Conservation (phyloP, 371 early-diverging fungal species). For the Circinella minor region DNA sequence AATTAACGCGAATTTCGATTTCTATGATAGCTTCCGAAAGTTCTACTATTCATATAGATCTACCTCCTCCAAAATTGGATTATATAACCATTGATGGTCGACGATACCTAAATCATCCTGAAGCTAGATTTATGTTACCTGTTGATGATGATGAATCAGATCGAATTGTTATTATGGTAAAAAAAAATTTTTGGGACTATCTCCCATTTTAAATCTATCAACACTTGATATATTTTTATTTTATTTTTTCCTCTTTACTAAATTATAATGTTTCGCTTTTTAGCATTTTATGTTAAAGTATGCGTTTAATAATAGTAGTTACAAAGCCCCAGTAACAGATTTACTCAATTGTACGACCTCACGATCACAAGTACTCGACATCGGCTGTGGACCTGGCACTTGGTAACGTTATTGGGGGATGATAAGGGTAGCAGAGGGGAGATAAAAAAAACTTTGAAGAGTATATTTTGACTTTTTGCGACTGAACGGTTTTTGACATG, state of each 20-base stretch:
- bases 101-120: conserved; percentile 17
- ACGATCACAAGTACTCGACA: conserved; percentile 36
- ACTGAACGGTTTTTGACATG: neutral
- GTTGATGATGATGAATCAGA: conserved; percentile 50
- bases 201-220: too few species aligned
- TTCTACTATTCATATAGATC: neutral
- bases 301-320: conserved; percentile 38
- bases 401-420: conserved; percentile 27
- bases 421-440: neutral
- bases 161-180: conserved; percentile 45
- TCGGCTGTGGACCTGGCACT: conserved; percentile 51
- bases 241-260: too few species aligned
- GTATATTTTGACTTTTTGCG: neutral
- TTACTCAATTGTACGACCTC: conserved; percentile 9
- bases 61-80: conserved; percentile 7
- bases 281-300: conserved; percentile 50
- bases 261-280: neutral
- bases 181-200: neutral
- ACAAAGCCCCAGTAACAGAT: conserved; percentile 32
- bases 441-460: neutral
- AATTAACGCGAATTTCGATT: too few species aligned
- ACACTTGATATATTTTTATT: neutral
- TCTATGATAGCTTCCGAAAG: neutral
- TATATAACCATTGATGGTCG: conserved; percentile 20
- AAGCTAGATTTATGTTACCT: conserved; percentile 25